Conservation (phyloP, 2,329 filamentous ascomycete species). For the Cladosporium phlei region DNA sequence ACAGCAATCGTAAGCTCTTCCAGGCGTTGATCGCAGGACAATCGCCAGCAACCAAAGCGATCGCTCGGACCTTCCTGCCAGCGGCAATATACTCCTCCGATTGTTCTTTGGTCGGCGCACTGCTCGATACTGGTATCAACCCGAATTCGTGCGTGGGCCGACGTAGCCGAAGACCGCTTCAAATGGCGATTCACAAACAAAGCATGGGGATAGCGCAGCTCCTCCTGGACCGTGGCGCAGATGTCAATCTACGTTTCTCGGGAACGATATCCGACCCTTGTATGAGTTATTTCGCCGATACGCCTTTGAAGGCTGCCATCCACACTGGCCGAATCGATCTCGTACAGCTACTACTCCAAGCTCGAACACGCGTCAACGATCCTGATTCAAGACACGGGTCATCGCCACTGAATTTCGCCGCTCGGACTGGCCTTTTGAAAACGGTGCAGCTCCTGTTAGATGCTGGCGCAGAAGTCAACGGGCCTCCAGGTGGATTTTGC, state of each 20-base stretch:
- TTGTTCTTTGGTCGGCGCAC: neutral
- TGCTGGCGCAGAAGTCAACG: neutral
- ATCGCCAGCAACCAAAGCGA: conserved; percentile 1
- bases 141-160: neutral
- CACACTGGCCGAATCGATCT: no score
- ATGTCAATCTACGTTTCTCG: no score
- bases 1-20: neutral
- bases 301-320: no score
- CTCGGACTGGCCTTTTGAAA: no score
- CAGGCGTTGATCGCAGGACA: neutral
- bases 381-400: no score
- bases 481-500: neutral
- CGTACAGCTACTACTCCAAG: no score
- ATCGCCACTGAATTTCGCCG: no score
- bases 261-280: no score
- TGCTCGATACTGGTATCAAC: neutral
- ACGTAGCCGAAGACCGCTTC: neutral
- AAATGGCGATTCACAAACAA: neutral
- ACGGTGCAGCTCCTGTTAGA: neutral
- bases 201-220: neutral
- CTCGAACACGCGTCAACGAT: no score
- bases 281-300: no score
- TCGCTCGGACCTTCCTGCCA: conserved; percentile 1
- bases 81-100: neutral
- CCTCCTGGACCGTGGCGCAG: neutral